phyloP scores from a whole-genome alignment of 2,329 filamentous ascomycete genomes.

The Aspergillus ruber region DNA sequence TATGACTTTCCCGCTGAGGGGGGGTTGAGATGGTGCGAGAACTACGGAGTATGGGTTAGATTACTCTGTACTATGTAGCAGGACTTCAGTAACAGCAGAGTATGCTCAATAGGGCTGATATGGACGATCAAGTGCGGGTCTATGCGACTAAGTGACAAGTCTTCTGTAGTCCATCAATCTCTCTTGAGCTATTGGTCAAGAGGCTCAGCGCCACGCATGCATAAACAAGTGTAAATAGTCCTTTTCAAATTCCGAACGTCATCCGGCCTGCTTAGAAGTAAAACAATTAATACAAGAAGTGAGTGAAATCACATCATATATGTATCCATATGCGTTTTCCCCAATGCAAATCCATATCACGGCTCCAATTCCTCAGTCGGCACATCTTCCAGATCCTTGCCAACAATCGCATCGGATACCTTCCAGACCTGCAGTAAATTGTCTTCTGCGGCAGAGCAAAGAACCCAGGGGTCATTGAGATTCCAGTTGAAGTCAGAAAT shows the following conservation, averaged over 20 bases:
- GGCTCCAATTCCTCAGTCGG: conserved; percentile 69
- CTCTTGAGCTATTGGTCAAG: too few species aligned
- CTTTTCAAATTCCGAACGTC: background rate
- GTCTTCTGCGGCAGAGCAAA: conserved; percentile 92
- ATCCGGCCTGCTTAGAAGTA: background rate
- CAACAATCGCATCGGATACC: conserved; percentile 73
- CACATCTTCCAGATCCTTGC: conserved; percentile 67
- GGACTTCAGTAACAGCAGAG: too few species aligned
- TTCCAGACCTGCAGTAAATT: conserved; percentile 96
- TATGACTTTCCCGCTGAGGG: background rate
- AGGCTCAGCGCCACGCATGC: too few species aligned
- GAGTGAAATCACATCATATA: conserved; percentile 1
- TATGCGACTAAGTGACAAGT: too few species aligned
- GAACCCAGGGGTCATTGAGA: conserved; percentile 90
- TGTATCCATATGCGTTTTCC: conserved; percentile 5
- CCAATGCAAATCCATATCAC: conserved; percentile 13
- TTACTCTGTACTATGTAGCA: too few species aligned
- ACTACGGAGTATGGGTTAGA: too few species aligned
- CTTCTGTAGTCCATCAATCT: too few species aligned
- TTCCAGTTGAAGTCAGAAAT: conserved; percentile 98
- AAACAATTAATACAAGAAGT: conserved; percentile 4
- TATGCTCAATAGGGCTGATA: background rate
- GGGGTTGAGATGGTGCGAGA: background rate
- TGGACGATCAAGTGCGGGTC: background rate
- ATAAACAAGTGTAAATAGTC: background rate